Conservation (phyloP, 2,329 filamentous ascomycete genomes). For the Didymella glomerata region DNA sequence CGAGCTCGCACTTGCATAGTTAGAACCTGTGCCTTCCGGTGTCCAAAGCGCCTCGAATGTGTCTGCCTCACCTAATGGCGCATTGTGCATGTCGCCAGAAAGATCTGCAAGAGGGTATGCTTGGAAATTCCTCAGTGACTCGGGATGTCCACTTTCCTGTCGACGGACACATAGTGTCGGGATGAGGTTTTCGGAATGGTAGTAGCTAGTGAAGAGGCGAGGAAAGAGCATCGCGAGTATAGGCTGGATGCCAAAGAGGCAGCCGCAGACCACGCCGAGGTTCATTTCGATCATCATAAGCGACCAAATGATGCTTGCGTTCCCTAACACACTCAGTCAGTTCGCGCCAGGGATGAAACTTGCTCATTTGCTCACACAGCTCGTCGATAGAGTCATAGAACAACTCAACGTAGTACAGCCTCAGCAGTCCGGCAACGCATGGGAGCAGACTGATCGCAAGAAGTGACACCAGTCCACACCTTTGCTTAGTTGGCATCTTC, state of each 20-base stretch:
- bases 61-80: neutral
- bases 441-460: constrained; percentile 40
- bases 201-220: constrained; percentile 27
- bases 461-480: constrained; percentile 38
- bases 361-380: constrained; percentile 30
- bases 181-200: neutral
- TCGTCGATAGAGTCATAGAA: constrained; percentile 39
- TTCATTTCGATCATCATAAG: constrained; percentile 40
- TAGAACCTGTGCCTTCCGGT: constrained; percentile 7
- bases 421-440: constrained; percentile 38
- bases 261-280: constrained; percentile 44
- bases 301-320: constrained; percentile 34
- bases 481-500: constrained; percentile 39
- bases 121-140: neutral
- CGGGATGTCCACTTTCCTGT: neutral
- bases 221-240: constrained; percentile 42
- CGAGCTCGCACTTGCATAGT: constrained; percentile 7
- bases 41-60: constrained; percentile 7
- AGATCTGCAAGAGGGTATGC: neutral
- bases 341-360: too few species aligned
- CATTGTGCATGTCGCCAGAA: neutral
- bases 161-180: neutral
- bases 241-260: constrained; percentile 44
- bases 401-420: constrained; percentile 41
- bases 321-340: constrained; percentile 25